Conservation (phyloP, 2,329 filamentous ascomycete species). For the Nemania bipapillata region DNA sequence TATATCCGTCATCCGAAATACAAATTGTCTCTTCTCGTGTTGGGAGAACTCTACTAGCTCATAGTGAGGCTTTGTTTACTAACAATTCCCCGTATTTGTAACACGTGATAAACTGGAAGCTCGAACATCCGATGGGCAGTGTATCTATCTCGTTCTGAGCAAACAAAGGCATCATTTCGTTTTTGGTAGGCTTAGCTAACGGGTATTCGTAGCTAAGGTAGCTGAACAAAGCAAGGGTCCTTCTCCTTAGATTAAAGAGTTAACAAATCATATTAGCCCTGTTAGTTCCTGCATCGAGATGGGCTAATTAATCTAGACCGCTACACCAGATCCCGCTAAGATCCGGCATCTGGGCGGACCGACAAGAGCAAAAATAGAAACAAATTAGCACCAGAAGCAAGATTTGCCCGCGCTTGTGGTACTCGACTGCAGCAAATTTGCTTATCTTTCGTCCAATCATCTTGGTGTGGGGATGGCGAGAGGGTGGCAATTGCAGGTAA, state of each 20-base stretch:
- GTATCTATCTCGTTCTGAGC: neutral
- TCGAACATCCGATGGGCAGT: constrained; percentile 22
- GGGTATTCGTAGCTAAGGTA: no score
- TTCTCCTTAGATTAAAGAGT: neutral
- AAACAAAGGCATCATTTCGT: constrained; percentile 2
- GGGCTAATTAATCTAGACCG: constrained; percentile 41
- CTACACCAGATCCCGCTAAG: constrained; percentile 23
- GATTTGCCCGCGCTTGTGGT: constrained; percentile 17
- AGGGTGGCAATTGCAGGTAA: neutral
- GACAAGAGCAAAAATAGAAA: constrained; percentile 45
- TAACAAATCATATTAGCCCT: neutral
- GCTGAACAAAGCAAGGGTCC: neutral
- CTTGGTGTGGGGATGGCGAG: neutral
- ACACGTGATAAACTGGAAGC: neutral
- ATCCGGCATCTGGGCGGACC: constrained; percentile 27
- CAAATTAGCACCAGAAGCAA: constrained; percentile 35
- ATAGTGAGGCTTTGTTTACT: neutral
- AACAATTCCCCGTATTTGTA: neutral
- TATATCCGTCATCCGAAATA: neutral
- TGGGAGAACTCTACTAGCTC: neutral
- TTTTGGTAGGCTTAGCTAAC: neutral
- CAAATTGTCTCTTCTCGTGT: neutral
- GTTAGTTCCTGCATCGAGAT: constrained; percentile 6
- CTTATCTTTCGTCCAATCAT: constrained; percentile 27
- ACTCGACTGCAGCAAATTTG: constrained; percentile 29